Evolutionary conservation across 306 rosid genomes (phyloP).

Genomic region (Mimosa bimucronata): DNA sequence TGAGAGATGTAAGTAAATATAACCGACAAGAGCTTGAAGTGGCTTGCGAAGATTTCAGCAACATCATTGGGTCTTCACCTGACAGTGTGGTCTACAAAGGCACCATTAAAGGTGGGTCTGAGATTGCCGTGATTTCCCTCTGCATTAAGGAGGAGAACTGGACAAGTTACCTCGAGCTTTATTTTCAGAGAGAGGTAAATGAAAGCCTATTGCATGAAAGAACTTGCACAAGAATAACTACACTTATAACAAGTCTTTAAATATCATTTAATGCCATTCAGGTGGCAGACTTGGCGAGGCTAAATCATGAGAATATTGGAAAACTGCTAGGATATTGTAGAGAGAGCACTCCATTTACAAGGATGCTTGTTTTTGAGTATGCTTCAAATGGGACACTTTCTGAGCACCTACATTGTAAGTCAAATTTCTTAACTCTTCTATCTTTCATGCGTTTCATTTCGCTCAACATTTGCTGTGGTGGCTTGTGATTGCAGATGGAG

Average conservation of each 20-base stretch:
- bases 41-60: slow-evolving; percentile 99
- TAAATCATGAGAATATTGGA: slow-evolving; percentile 75
- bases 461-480: slow-evolving; percentile 37
- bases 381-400: slow-evolving; percentile 94
- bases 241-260: slow-evolving; percentile 6
- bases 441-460: slow-evolving; percentile 1
- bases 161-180: slow-evolving; percentile 89
- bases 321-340: slow-evolving; percentile 87
- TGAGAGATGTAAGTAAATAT: slow-evolving; percentile 74
- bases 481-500: slow-evolving; percentile 63
- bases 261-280: slow-evolving; percentile 38
- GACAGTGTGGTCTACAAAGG: slow-evolving; percentile 97
- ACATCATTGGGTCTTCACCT: slow-evolving; percentile 95
- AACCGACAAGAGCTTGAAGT: slow-evolving; percentile 92
- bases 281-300: slow-evolving; percentile 91
- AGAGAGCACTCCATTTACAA: slow-evolving; percentile 84
- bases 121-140: slow-evolving; percentile 91
- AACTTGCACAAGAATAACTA: slow-evolving; percentile 3
- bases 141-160: slow-evolving; percentile 90
- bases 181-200: slow-evolving; percentile 88
- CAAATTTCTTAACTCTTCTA: slow-evolving; percentile 24
- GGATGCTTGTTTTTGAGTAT: slow-evolving; percentile 96
- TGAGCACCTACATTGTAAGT: slow-evolving; percentile 92
- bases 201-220: slow-evolving; percentile 16
- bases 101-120: slow-evolving; percentile 90